Base-by-base conservation (phyloP, 306 rosid genomes). In the Cicer pinnatifidum region DNA sequence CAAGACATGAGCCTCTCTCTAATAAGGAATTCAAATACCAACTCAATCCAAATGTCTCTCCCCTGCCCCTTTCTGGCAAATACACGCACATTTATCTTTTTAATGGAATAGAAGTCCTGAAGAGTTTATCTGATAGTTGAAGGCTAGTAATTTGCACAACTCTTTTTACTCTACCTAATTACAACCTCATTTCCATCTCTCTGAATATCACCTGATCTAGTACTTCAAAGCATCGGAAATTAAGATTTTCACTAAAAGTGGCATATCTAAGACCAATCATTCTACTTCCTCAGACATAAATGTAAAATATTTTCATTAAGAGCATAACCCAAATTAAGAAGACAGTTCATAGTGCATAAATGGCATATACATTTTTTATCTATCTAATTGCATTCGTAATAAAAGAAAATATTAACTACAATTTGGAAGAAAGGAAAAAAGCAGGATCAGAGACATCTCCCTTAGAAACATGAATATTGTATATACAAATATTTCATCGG, bases 41-140 rank as follows among this genome's bases (percentile, higher is more conserved):
- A 47, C 16, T 11, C 52, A 47, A 11, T 47, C 53, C 53, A 47
- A 47, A 0, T 47, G 1, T 47, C 16, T 11, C 53, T 57, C 15
- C 63, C 63, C 40, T 47, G 7, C 16, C 53, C 63, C 39, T 57
- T 48, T 62, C n/a, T 15, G 33, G 10, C 12, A 15, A 28, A 28
- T 5, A 28, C 35, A 28, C 5, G 5, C 35, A 28, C 35, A 28
- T 3, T 28, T 28, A 28, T 28, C 35, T 28, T 28, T 47, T 46
- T 7, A 63, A 63, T 16, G 51, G 19, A 41, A 40, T 13, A 63
- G n/a, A 63, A 8, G n/a, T 23, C 38, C 3, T 63, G 69, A 45
- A 44, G 40, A 45, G 38, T 16, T 9, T 43, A 65, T 65, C 35
- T 65, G 71, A 65, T 44, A 65, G 48, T 13, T 16, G 35, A 38